These are phyloP conservation scores for Xylaria sp. DNA, from an alignment of 2,329 filamentous ascomycete genomes.

Conservation along the genomic window DNA sequence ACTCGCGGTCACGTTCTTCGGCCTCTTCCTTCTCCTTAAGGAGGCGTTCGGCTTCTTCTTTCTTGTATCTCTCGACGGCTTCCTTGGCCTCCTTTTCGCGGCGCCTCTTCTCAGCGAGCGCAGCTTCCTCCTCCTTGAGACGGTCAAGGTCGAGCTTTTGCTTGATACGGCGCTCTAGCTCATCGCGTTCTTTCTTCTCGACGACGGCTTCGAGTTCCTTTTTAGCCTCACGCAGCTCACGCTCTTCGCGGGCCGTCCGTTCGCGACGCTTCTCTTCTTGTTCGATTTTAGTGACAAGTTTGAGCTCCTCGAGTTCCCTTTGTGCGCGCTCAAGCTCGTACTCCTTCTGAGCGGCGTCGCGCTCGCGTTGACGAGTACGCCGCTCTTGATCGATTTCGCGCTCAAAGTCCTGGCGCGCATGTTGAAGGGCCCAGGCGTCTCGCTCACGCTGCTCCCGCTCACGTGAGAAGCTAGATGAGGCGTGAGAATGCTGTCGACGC, in stretches of 20 bases:
- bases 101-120: conserved; percentile 56
- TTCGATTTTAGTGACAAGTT: conserved; percentile 53
- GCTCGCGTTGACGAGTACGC: conserved; percentile 52
- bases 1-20: conserved; percentile 63
- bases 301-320: conserved; percentile 56
- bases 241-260: conserved; percentile 55
- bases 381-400: conserved; percentile 43
- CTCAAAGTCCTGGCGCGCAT: conserved; percentile 49
- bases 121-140: conserved; percentile 58
- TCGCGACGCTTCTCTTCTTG: conserved; percentile 56
- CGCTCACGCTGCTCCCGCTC: conserved; percentile 41
- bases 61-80: conserved; percentile 63
- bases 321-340: conserved; percentile 49
- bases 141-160: conserved; percentile 62
- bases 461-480: neutral
- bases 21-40: conserved; percentile 59
- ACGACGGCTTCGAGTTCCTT: conserved; percentile 50
- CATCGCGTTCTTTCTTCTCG: conserved; percentile 59
- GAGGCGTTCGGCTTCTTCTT: conserved; percentile 58
- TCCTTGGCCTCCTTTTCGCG: conserved; percentile 60
- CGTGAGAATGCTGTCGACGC: conserved; percentile 3
- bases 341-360: conserved; percentile 54
- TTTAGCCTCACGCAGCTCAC: conserved; percentile 49
- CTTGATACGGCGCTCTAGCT: conserved; percentile 62
- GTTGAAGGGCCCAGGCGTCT: conserved; percentile 48